Evolutionary conservation across 73 alveolate species (phyloP), one percentile per base, ranked within the genome.

Genomic region (Stentor roeselii): DNA sequence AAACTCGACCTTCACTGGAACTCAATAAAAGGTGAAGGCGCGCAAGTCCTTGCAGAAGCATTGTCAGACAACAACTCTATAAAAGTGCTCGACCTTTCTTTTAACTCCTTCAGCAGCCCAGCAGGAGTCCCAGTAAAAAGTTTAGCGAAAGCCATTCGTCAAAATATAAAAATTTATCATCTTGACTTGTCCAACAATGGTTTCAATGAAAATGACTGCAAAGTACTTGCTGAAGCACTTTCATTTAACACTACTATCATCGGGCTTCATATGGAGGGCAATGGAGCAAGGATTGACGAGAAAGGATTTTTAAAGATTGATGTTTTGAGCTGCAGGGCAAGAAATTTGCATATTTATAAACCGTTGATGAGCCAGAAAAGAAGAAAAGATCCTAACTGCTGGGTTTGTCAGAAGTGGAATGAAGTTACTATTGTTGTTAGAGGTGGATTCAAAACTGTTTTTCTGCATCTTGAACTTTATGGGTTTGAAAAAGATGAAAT

Each of bases 361-460:
- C 11, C 40, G 34, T 6, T 60, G 39, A 4, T 60, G 78, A 4
- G 36, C 30, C 78, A 31, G 34, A 60, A 4, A 4, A 60, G 30
- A 60, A 30, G 78, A 21, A 3, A 30, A 60, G 41, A 3, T 21
- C 6, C 34, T 3, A 60, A 60, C 78, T 60, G 78, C 39, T 60
- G 78, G 78, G 78, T 60, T 27, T 60, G 78, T 31, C 78, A 60
- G 39, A 60, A 27, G 39, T 60, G 78, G 36, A 60, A 60, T 60
- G 78, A 60, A 60, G 36, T 60, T 11, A 6, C 11, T 27, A 14
- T 4, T 30, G 30, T 14, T 14, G 41, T 38, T 60, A 27, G 30
- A 27, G 11, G 30, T 3, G 39, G 30, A 60, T 3, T 6, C 30
- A 38, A 30, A 60, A 27, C 11, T 3, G 11, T 31, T 14, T 3